Evolutionary conservation across 805 yeast genomes (phyloP).

Genomic region (Ogataea pini): DNA sequence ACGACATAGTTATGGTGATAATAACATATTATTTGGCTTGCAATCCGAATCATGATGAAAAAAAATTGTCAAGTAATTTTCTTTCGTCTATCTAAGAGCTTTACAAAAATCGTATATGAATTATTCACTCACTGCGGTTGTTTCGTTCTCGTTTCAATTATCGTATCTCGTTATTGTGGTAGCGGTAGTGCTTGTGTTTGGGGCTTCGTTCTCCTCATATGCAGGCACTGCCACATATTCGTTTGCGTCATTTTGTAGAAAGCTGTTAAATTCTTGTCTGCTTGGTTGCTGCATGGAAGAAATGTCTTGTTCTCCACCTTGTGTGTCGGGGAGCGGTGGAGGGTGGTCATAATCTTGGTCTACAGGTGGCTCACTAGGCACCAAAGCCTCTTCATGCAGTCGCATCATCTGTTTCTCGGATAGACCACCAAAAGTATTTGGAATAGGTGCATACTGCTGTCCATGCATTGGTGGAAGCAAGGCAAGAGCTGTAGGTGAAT

Average conservation of each 20-base stretch:
- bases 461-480: slow-evolving; percentile 6
- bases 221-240: slow-evolving; percentile 22
- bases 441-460: slow-evolving; percentile 13
- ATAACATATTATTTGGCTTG: not conserved
- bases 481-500: slow-evolving; percentile 5
- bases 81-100: too few relatives aligned
- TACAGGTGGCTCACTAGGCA: slow-evolving; percentile 58
- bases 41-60: too few relatives aligned
- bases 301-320: not conserved
- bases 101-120: not conserved
- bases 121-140: not conserved
- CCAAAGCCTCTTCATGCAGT: slow-evolving; percentile 54
- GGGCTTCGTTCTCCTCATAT: slow-evolving; percentile 16
- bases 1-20: not conserved
- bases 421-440: slow-evolving; percentile 23
- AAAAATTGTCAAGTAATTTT: too few relatives aligned
- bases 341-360: slow-evolving; percentile 14
- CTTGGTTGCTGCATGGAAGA: not conserved
- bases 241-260: slow-evolving; percentile 13
- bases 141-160: not conserved
- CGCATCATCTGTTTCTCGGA: slow-evolving; percentile 61
- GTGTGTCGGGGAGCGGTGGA: slow-evolving; percentile 8
- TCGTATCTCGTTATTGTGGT: not conserved
- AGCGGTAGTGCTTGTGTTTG: not conserved
- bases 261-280: slow-evolving; percentile 12